Percentiles rank a stretch among this genome's conserved stretches.
Conservation (phyloP, 1,139 yeast genomes). For the Taiozyma sp. region DNA sequence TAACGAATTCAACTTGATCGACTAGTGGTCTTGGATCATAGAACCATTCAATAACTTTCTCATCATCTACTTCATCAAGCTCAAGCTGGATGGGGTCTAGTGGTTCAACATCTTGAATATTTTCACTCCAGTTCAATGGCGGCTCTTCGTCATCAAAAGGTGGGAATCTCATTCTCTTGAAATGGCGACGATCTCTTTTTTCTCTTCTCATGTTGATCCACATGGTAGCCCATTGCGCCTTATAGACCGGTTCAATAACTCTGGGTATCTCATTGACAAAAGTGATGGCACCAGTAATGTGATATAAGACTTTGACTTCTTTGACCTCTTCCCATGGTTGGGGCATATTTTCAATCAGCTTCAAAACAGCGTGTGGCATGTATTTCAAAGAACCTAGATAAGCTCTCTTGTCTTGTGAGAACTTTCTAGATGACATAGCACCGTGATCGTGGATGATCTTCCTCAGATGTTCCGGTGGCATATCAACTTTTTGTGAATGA, state of each 20-base stretch:
- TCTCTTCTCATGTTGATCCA: constrained; percentile 95
- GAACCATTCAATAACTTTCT: constrained; percentile 65
- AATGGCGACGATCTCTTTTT: constrained; percentile 84
- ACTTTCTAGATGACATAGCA: constrained; percentile 75
- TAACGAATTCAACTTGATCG: constrained; percentile 50
- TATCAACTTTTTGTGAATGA: constrained; percentile 64
- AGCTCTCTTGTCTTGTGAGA: constrained; percentile 84
- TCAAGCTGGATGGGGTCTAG: constrained; percentile 65
- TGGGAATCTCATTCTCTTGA: constrained; percentile 89
- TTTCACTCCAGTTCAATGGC: constrained; percentile 77
- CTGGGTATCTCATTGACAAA: constrained; percentile 91
- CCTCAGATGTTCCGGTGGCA: constrained; percentile 94
- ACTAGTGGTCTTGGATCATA: constrained; percentile 74
- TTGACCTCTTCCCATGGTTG: constrained; percentile 95
- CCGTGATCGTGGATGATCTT: constrained; percentile 83
- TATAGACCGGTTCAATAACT: constrained; percentile 87
- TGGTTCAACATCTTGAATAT: constrained; percentile 69
- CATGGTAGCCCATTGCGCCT: constrained; percentile 93
- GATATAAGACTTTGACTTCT: constrained; percentile 86
- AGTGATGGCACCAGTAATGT: constrained; percentile 90
- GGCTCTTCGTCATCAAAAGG: constrained; percentile 98
- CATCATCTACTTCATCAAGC: constrained; percentile 56
- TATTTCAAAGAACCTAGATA: constrained; percentile 89
- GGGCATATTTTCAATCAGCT: constrained; percentile 93
- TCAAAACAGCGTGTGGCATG: constrained; percentile 92